These are phyloP conservation scores for Stephania yunnanensis DNA, from an alignment of 164 flowering plant genomes.

Conservation along the genomic window DNA sequence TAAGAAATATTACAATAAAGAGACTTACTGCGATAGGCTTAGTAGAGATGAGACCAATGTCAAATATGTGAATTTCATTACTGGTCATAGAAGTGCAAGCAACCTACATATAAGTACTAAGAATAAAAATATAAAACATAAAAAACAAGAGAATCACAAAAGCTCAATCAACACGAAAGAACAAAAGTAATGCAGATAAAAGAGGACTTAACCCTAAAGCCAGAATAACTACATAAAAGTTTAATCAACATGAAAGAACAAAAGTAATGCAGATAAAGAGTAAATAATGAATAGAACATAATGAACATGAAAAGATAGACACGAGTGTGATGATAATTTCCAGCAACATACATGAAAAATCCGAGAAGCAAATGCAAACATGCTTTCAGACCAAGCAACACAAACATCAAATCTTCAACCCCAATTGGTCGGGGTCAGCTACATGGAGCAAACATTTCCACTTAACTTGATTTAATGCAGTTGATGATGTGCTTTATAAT, in stretches of 20 bases:
- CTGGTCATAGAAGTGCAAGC: slow-evolving; percentile 65
- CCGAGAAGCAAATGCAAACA: not conserved
- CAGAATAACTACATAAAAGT: not conserved
- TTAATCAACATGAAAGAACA: not conserved
- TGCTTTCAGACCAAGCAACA: too few relatives aligned
- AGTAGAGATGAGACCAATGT: slow-evolving; percentile 67
- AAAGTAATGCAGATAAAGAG: not conserved
- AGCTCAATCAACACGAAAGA: not conserved
- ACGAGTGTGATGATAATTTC: not conserved
- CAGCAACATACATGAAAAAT: not conserved
- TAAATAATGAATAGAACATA: not conserved
- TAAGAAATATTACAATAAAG: not conserved
- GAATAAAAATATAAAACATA: not conserved
- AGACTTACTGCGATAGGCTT: slow-evolving; percentile 67
- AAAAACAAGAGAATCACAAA: not conserved
- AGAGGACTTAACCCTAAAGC: not conserved
- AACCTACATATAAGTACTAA: slow-evolving; percentile 33
- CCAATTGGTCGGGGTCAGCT: too few relatives aligned
- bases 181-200: not conserved
- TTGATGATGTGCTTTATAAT: too few relatives aligned
- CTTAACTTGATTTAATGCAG: too few relatives aligned
- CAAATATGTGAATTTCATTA: slow-evolving; percentile 53
- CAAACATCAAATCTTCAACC: too few relatives aligned
- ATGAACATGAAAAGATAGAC: not conserved
- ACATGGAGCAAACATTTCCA: too few relatives aligned